Evolutionary conservation across 2,329 filamentous ascomycete species (phyloP).

Genomic region (Torrubiellomyces zombiae): DNA sequence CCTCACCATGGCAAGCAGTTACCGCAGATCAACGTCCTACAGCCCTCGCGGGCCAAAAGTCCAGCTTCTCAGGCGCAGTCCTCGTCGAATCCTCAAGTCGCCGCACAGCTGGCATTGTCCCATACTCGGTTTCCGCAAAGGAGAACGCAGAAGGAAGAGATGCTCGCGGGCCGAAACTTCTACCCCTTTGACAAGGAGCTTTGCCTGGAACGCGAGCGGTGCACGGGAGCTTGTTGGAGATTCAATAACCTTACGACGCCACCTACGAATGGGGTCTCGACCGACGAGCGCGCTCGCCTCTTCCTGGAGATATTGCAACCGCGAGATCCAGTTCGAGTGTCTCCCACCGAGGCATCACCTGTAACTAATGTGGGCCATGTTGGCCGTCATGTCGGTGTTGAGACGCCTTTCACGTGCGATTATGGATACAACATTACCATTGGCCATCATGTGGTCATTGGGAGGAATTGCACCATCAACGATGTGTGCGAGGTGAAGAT

Average conservation of each 20-base stretch:
- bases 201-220: conserved; percentile 68
- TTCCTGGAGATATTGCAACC: conserved; percentile 59
- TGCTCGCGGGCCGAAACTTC: conserved; percentile 68
- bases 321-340: conserved; percentile 35
- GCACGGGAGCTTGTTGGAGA: conserved; percentile 62
- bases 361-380: conserved; percentile 43
- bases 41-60: conserved; percentile 32
- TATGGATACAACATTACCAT: conserved; percentile 92
- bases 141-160: conserved; percentile 71
- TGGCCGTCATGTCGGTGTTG: conserved; percentile 62
- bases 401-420: conserved; percentile 80
- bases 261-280: conserved; percentile 53
- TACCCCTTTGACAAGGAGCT: conserved; percentile 65
- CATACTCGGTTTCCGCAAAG: conserved; percentile 31
- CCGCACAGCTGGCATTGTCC: conserved; percentile 42
- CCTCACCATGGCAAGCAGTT: conserved; percentile 32
- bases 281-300: conserved; percentile 48
- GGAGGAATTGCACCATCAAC: conserved; percentile 67
- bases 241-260: conserved; percentile 71
- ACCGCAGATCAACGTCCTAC: conserved; percentile 40
- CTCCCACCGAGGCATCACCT: conserved; percentile 35
- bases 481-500: conserved; percentile 76
- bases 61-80: conserved; percentile 23
- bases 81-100: conserved; percentile 30
- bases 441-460: conserved; percentile 70